Conservation (phyloP, 306 rosid genomes). For the Carpinus viminea region DNA sequence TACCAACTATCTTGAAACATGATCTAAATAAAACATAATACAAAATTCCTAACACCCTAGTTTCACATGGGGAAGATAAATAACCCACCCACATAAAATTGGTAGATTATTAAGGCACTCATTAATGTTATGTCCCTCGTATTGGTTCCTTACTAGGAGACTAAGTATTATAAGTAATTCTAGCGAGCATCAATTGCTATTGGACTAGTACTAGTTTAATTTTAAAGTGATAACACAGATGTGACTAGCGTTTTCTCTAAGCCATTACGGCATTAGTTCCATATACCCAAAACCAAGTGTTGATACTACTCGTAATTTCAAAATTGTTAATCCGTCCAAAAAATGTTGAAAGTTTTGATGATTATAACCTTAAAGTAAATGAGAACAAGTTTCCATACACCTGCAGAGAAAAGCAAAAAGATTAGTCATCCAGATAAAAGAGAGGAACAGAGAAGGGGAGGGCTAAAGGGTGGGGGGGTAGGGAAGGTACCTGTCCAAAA, state of each 20-base stretch:
- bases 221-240: too few relatives aligned
- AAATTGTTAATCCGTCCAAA: neutral
- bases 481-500: neutral
- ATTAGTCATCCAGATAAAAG: neutral
- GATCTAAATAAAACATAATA: neutral
- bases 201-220: too few relatives aligned
- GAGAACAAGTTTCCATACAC: neutral
- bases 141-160: too few relatives aligned
- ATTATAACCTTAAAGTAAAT: neutral
- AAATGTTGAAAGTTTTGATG: neutral
- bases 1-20: neutral
- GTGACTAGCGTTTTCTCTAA: too few relatives aligned
- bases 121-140: too few relatives aligned
- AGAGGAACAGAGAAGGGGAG: too few relatives aligned
- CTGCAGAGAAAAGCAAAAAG: neutral
- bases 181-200: too few relatives aligned
- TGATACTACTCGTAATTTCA: neutral
- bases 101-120: too few relatives aligned
- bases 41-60: neutral
- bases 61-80: too few relatives aligned
- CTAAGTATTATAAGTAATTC: too few relatives aligned
- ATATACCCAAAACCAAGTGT: neutral
- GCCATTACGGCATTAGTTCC: neutral
- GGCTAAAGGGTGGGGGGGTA: too few relatives aligned
- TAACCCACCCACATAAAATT: too few relatives aligned